These are phyloP conservation scores for Actinomucor elegans DNA, from an alignment of 371 early-diverging fungal species.

Conservation along the genomic window DNA sequence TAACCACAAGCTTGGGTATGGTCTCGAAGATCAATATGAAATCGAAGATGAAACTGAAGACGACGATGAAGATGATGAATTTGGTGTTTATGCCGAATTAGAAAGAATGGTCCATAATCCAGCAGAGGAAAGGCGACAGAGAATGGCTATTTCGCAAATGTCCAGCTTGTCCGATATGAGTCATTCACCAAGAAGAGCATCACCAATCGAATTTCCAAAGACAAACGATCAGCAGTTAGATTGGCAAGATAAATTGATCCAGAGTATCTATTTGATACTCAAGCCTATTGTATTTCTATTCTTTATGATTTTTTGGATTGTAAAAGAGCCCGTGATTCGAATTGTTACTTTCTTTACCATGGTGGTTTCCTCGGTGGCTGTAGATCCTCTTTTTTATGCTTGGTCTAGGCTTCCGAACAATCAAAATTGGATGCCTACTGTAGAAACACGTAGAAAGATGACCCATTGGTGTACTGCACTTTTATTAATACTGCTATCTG, in stretches of 20 bases:
- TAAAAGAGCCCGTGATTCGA: constrained; percentile 22
- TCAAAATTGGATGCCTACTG: not conserved
- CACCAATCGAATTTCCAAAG: no score
- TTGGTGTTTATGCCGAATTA: constrained; percentile 4
- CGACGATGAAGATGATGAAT: constrained; percentile 7
- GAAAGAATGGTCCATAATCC: constrained; percentile 11
- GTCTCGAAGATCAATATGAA: no score
- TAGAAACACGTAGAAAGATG: not conserved
- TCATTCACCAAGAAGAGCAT: not conserved
- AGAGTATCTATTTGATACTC: not conserved
- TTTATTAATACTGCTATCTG: not conserved
- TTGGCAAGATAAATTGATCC: not conserved
- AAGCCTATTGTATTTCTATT: constrained; percentile 14
- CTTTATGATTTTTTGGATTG: constrained; percentile 24
- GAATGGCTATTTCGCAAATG: not conserved
- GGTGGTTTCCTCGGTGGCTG: constrained; percentile 12
- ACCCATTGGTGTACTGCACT: not conserved
- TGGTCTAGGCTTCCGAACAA: not conserved
- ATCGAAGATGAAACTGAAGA: not conserved
- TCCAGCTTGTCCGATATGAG: not conserved
- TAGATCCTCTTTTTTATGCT: constrained; percentile 7
- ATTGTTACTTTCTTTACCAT: constrained; percentile 19
- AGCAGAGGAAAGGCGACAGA: not conserved
- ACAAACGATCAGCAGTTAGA: not conserved
- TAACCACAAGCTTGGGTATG: no score